Percentiles rank a stretch among this genome's conserved stretches.
Conservation (phyloP, 352 stramenopile species). For the Globisporangium paddicum region DNA sequence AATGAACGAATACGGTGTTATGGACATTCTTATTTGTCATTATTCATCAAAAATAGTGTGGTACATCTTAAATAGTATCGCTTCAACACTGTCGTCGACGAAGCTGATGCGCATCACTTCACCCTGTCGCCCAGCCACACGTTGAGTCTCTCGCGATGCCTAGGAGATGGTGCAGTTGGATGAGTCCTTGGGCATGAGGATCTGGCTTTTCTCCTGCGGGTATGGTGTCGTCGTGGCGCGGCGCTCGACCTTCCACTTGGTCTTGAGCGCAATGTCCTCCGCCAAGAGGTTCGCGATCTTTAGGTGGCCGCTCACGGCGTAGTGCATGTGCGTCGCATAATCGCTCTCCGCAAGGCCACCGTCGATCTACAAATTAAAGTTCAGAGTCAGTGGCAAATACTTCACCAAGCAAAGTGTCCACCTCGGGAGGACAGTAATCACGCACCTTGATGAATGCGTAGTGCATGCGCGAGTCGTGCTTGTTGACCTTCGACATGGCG, state of each 20-base stretch:
- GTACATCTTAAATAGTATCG: constrained; percentile 3
- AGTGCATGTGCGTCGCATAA: constrained; percentile 81
- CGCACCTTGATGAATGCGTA: constrained; percentile 76
- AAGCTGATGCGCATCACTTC: constrained; percentile 2
- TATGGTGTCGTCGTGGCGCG: constrained; percentile 66
- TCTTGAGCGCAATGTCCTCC: constrained; percentile 64
- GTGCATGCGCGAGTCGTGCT: constrained; percentile 78
- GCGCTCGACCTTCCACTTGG: constrained; percentile 55
- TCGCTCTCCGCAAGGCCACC: constrained; percentile 59
- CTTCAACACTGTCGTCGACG: not conserved
- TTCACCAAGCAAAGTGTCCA: not conserved
- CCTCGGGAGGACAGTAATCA: not conserved
- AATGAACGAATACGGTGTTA: too few species aligned
- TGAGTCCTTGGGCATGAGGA: constrained; percentile 57
- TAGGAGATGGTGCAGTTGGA: constrained; percentile 15
- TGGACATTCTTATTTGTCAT: too few species aligned
- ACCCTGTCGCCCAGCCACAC: not conserved
- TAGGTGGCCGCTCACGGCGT: constrained; percentile 75
- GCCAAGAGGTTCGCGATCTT: constrained; percentile 76
- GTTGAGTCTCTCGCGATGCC: not conserved
- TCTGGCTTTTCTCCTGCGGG: constrained; percentile 73
- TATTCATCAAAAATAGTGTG: constrained; percentile 8
- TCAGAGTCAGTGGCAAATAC: not conserved
- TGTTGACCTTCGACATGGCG: constrained; percentile 71
- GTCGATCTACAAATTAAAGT: constrained; percentile 33